A percentile compares a stretch with the other conserved stretches of the same genome.
Evolutionary conservation across 2,329 filamentous ascomycete genomes (phyloP).

Genomic region (Alternaria atra): DNA sequence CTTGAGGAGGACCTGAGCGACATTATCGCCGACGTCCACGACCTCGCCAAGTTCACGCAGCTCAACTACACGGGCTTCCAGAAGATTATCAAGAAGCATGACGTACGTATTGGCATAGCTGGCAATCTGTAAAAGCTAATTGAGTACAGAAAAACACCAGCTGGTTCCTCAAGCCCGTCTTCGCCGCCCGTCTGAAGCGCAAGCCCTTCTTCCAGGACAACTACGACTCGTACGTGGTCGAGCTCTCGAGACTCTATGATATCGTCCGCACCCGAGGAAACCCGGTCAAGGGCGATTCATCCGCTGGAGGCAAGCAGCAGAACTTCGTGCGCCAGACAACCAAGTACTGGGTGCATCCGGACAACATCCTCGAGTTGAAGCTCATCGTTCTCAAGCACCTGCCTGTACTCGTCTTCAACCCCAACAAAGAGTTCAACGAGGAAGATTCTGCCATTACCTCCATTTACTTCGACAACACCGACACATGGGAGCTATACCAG

Average conservation of each 20-base stretch:
- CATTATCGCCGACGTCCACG: slow-evolving; percentile 97
- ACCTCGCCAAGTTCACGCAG: slow-evolving; percentile 97
- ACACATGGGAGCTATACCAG: slow-evolving; percentile 93
- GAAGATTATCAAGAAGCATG: slow-evolving; percentile 99
- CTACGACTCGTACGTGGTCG: slow-evolving; percentile 94
- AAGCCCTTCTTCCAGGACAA: slow-evolving; percentile 99
- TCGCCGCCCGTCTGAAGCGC: slow-evolving; percentile 90
- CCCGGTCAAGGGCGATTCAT: slow-evolving; percentile 88
- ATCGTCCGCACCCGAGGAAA: slow-evolving; percentile 91
- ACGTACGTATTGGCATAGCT: slow-evolving; percentile 65
- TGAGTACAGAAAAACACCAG: slow-evolving; percentile 81
- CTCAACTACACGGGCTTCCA: slow-evolving; percentile 99
- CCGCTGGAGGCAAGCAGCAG: slow-evolving; percentile 89
- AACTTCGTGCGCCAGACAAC: slow-evolving; percentile 97
- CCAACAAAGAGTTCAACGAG: slow-evolving; percentile 92
- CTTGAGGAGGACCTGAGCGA: slow-evolving; percentile 95
- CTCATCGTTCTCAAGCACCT: slow-evolving; percentile 97
- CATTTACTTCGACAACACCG: slow-evolving; percentile 96
- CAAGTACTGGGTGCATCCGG: slow-evolving; percentile 99
- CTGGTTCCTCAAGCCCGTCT: slow-evolving; percentile 95
- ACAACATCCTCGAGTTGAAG: slow-evolving; percentile 98
- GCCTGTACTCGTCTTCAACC: slow-evolving; percentile 95
- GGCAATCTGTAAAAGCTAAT: slow-evolving; percentile 25
- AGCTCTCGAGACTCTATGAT: slow-evolving; percentile 94
- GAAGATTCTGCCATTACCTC: slow-evolving; percentile 95